Evolutionary conservation across 1,284 basidiomycete species (phyloP), one percentile per base, ranked within the genome.

Genomic region (Naganishia sp.): DNA sequence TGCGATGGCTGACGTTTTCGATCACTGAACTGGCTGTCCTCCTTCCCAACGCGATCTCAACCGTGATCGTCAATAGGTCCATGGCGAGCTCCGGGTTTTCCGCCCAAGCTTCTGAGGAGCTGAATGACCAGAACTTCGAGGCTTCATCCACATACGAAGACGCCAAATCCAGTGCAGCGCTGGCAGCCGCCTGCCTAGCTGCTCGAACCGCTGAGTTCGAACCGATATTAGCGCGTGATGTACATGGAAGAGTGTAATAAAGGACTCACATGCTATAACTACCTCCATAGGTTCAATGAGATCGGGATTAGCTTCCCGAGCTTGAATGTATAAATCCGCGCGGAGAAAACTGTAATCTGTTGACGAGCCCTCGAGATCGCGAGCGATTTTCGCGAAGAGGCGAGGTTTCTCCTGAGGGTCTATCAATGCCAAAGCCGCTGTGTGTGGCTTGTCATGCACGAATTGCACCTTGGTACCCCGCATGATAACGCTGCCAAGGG

Each of bases 371-470:
- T 65, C 62, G 4, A 68, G 54, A 15, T 28, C 49, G 6, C 52
- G 49, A 3, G 55, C 67, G 18, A 68, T 61, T 18, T 45, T 43
- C n/a, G 58, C 49, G 23, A 58, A 63, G 28, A 70, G 66, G 1
- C 23, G 45, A 0, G 68, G 68, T 7, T 58, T 53, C 23, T 73
- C 66, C 2, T 66, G 66, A 3, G 43, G 2, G 1, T 70, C 54
- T 11, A 75, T 71, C 3, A 74, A 65, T 0, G 64, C 64, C 43
- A 74, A 70, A 1, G 75, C 75, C 0, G 75, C 72, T 15, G 70
- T 47, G 71, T 74, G 69, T 11, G 74, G 74, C 1, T 75, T 71
- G 62, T 76, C 74, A 56, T 79, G 77, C 0, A 72, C 68, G 68
- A 77, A 79, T 1, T 69, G 60, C 3, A 74, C 71, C 5, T 42